Percentiles rank a stretch among this genome's conserved stretches.
Evolutionary conservation across 768 basidiomycete species (phyloP).

Genomic region (Pisolithus albus): DNA sequence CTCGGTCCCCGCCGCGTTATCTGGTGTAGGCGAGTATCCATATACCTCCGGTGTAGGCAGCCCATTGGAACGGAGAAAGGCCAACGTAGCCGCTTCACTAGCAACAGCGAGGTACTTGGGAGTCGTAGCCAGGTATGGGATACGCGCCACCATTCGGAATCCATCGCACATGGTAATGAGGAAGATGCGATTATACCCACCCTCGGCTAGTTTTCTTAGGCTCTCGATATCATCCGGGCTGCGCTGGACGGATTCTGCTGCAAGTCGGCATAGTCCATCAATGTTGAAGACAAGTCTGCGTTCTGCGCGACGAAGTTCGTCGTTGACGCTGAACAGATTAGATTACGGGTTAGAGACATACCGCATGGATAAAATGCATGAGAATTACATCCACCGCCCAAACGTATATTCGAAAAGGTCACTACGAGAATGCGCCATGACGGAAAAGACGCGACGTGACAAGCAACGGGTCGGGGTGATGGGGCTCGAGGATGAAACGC

Average conservation of each 20-base stretch:
- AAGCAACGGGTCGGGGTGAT: conserved; percentile 8
- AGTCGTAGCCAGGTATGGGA: conserved; percentile 8
- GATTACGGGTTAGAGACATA: conserved; percentile 25
- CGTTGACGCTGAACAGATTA: conserved; percentile 31
- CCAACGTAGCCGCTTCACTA: conserved; percentile 26
- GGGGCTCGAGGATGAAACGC: conserved; percentile 15
- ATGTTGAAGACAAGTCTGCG: conserved; percentile 21
- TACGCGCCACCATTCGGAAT: conserved; percentile 11
- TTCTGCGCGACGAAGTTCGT: conserved; percentile 41
- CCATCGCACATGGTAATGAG: conserved; percentile 20
- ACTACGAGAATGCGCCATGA: conserved; percentile 20
- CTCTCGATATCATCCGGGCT: conserved; percentile 31
- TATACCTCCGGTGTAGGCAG: conserved; percentile 27
- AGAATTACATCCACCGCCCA: conserved; percentile 40
- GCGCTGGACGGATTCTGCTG: conserved; percentile 36
- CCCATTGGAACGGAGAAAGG: conserved; percentile 20
- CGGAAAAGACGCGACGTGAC: conserved; percentile 17
- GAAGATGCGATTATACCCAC: conserved; percentile 26
- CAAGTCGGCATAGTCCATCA: conserved; percentile 29
- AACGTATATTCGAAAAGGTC: conserved; percentile 38
- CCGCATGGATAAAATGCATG: conserved; percentile 20
- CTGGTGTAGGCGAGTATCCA: conserved; percentile 23
- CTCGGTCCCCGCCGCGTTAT: conserved; percentile 23
- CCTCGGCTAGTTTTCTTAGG: conserved; percentile 31
- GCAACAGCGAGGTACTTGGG: conserved; percentile 24